Evolutionary conservation across 768 basidiomycete genomes (phyloP).

Genomic region (Gelatoporia subvermispora): DNA sequence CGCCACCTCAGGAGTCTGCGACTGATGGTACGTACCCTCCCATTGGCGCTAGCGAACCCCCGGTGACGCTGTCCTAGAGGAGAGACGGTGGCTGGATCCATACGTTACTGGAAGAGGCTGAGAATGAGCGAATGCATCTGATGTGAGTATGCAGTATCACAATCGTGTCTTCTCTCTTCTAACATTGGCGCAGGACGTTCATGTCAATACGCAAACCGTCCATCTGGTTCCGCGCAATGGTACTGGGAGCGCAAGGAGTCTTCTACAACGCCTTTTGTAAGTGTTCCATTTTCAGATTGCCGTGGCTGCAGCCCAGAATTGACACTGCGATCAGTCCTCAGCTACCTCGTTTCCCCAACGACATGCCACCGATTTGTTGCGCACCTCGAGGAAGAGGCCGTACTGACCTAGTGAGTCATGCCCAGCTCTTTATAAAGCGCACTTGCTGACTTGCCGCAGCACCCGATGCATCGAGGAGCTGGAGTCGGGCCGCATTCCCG

Average conservation of each 20-base stretch:
- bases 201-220: conserved; percentile 86
- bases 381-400: conserved; percentile 92
- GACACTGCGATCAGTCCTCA: conserved; percentile 44
- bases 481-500: conserved; percentile 73
- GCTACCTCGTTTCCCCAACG: conserved; percentile 71
- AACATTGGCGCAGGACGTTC: conserved; percentile 64
- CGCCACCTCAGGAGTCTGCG: conserved; percentile 87
- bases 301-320: not conserved
- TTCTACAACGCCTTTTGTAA: conserved; percentile 86
- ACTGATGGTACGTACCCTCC: conserved; percentile 55
- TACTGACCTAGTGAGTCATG: conserved; percentile 73
- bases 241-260: conserved; percentile 90
- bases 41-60: not conserved
- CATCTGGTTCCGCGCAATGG: conserved; percentile 70
- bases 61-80: conserved; percentile 25
- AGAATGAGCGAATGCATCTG: conserved; percentile 96
- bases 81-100: conserved; percentile 80
- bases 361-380: conserved; percentile 90
- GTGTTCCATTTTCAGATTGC: conserved; percentile 21
- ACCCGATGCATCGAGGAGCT: conserved; percentile 82
- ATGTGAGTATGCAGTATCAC: conserved; percentile 45
- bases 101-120: conserved; percentile 88
- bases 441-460: conserved; percentile 32
- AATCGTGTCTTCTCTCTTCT: not conserved
- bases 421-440: conserved; percentile 6